Evolutionary conservation across 805 yeast genomes (phyloP), one percentile per base, ranked within the genome.

Genomic region (Candida oleophila): DNA sequence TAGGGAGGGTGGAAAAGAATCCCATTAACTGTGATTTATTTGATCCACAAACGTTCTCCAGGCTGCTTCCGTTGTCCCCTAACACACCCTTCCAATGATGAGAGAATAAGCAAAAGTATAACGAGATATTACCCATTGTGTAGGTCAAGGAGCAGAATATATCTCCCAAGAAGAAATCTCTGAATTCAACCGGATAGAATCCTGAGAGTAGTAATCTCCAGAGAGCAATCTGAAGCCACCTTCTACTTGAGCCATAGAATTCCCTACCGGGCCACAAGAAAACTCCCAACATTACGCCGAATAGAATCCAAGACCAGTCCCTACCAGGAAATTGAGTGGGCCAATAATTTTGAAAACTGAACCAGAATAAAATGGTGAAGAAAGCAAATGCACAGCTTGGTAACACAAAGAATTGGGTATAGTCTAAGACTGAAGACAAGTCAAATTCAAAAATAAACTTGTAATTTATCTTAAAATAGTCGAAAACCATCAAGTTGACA

Each of bases 121-220:
- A 80, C 1, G 95, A 86, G 38, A 88, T 67, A 54, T 91, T 92
- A 3, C 96, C 87, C 70, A 89, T 71, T 0, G 97, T 78, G 66
- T 94, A 94, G 1, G 96, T 87, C 57, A 94, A 72, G 22, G 96
- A 87, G 65, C 96, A 87, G 43, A 92, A 71, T 25, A 94, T 83
- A 65, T 94, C 99, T 18, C 98, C 99, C 41, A 92, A 52, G 62
- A 89, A 89, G 73, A 94, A 92, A 65, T 94, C 99, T 47, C 91
- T 77, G 61, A 94, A 94, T 66, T 92, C 98, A 45, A 94, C 97
- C 0, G 98, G 97, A 58, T 85, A 94, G 37, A 90, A 72, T 0
- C 98, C 98, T 1, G 96, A 86, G 8, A 87, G 71, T 0, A 85
- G 28, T 42, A 94, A 68, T 57, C 99, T 74, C 75, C 91, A 79